These are phyloP conservation scores for Papiliotrema fonsecae DNA, from an alignment of 1,284 basidiomycete genomes.

Conservation along the genomic window DNA sequence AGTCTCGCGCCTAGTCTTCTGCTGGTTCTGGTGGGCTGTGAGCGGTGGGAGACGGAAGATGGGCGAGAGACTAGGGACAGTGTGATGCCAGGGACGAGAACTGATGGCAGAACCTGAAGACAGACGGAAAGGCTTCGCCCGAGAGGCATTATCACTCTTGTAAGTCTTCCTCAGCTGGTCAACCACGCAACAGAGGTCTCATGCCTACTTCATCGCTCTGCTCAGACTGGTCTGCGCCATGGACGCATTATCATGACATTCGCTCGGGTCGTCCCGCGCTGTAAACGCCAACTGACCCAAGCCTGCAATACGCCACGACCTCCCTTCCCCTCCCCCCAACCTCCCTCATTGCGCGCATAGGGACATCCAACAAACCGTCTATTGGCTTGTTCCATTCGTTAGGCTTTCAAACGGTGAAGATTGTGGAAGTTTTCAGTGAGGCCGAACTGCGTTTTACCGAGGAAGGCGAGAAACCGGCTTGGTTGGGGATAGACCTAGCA, in stretches of 20 bases:
- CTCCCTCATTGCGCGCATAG: slow-evolving; percentile 57
- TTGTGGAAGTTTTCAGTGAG: slow-evolving; percentile 67
- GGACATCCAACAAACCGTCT: slow-evolving; percentile 54
- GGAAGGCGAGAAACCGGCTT: slow-evolving; percentile 3
- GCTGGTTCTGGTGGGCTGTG: too few species aligned
- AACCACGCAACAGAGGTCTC: not conserved
- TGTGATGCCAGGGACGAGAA: too few species aligned
- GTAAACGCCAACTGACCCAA: slow-evolving; percentile 15
- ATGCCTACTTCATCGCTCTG: not conserved
- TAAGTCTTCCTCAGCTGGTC: slow-evolving; percentile 11
- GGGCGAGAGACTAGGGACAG: too few species aligned
- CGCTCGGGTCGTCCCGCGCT: not conserved
- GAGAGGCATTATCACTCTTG: slow-evolving; percentile 62
- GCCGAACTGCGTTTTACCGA: slow-evolving; percentile 58
- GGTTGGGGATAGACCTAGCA: slow-evolving; percentile 11
- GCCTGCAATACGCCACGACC: slow-evolving; percentile 43
- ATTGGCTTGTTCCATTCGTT: slow-evolving; percentile 63
- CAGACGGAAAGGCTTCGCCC: slow-evolving; percentile 61
- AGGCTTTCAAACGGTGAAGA: slow-evolving; percentile 62
- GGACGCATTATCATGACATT: not conserved
- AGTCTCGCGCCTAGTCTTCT: too few species aligned
- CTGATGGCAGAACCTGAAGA: too few species aligned
- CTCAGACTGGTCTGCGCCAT: not conserved
- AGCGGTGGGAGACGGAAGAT: too few species aligned
- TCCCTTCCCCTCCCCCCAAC: slow-evolving; percentile 15